A percentile compares a stretch with the other conserved stretches of the same genome.
Conservation (phyloP, 192 early-diverging fungal genomes). For the Dimargaris cristalligena region DNA sequence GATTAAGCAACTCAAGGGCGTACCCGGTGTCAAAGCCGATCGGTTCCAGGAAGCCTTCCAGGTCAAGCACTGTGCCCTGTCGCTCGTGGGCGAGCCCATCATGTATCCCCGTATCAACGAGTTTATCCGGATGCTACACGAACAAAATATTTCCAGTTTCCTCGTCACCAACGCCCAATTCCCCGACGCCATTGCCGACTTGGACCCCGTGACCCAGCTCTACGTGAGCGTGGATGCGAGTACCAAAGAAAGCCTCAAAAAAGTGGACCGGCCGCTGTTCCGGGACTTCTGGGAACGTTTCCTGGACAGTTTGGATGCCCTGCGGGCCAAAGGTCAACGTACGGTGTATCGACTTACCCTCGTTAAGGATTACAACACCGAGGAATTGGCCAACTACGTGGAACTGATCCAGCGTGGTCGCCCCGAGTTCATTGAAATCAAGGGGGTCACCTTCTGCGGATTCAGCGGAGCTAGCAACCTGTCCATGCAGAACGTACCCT, state of each 20-base stretch:
- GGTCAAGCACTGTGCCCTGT: conserved; percentile 47
- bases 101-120: conserved; percentile 67
- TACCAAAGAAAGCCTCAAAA: conserved; percentile 55
- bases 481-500: conserved; percentile 58
- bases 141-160: conserved; percentile 49
- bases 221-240: conserved; percentile 61
- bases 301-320: conserved; percentile 38
- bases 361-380: conserved; percentile 55
- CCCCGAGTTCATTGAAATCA: conserved; percentile 58
- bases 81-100: conserved; percentile 48
- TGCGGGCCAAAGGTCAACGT: conserved; percentile 49
- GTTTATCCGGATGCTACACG: conserved; percentile 45
- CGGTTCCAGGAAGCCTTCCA: conserved; percentile 50
- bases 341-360: conserved; percentile 59
- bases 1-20: conserved; percentile 58
- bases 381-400: conserved; percentile 45
- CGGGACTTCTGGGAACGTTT: conserved; percentile 64
- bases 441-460: conserved; percentile 63
- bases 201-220: conserved; percentile 53
- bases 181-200: conserved; percentile 39
- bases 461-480: conserved; percentile 42
- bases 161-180: conserved; percentile 63
- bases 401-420: conserved; percentile 40
- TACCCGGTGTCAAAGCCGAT: conserved; percentile 58
- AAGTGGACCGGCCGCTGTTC: conserved; percentile 58